These are phyloP conservation scores for Trichoderma citrinoviride DNA, from an alignment of 2,329 filamentous ascomycete species.

Conservation along the genomic window DNA sequence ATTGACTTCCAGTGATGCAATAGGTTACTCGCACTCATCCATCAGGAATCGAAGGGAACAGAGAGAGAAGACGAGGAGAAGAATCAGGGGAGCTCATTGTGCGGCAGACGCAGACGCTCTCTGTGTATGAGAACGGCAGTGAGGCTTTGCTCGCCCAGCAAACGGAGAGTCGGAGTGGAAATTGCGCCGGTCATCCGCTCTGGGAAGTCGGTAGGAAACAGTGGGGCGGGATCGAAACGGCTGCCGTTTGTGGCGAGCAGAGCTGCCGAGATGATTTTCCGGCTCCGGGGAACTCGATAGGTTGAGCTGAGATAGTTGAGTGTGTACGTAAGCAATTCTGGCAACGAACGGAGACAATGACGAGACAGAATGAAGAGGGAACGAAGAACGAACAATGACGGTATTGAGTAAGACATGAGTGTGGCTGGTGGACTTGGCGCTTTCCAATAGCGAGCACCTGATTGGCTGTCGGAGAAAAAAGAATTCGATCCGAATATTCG, in stretches of 20 bases:
- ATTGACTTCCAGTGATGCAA: too few species aligned
- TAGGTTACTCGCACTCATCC: neutral
- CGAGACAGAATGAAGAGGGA: neutral
- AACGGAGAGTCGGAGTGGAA: conserved; percentile 17
- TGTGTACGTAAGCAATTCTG: too few species aligned
- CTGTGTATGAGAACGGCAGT: neutral
- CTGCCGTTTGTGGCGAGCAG: neutral
- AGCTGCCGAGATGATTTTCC: conserved; percentile 8
- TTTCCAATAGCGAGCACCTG: neutral
- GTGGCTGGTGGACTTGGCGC: too few species aligned
- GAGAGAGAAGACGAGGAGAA: neutral
- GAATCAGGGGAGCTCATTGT: neutral
- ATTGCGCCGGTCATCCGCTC: conserved; percentile 34
- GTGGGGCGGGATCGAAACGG: neutral
- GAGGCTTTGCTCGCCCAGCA: neutral
- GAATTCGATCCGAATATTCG: too few species aligned
- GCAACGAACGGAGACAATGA: too few species aligned
- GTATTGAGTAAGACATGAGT: too few species aligned
- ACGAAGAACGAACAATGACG: neutral
- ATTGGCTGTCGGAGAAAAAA: neutral
- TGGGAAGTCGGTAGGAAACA: neutral
- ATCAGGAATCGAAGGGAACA: neutral
- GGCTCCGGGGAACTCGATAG: neutral
- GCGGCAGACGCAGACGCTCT: too few species aligned
- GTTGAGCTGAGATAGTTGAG: neutral